Evolutionary conservation across 495 filamentous ascomycete species (phyloP).

Genomic region (Neurospora intermedia): DNA sequence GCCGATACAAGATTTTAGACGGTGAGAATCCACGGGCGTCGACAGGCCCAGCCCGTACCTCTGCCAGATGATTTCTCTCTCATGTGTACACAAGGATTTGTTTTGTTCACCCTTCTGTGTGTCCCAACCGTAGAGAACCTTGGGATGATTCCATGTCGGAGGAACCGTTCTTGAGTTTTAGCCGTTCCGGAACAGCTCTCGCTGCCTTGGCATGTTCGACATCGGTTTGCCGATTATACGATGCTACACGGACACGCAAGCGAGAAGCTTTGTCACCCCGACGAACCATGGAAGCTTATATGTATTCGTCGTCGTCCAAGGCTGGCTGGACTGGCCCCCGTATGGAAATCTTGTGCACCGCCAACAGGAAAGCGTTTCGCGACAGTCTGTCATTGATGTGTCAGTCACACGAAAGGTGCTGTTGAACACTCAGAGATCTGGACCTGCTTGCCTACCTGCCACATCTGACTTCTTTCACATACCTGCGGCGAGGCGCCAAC

Average conservation of each 20-base stretch:
- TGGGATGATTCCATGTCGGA: background rate
- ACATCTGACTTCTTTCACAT: background rate
- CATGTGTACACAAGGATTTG: background rate
- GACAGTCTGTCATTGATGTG: background rate
- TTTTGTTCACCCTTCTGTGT: background rate
- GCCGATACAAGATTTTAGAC: slow-evolving; percentile 1
- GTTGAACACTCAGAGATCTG: background rate
- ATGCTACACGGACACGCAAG: background rate
- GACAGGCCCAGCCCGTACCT: background rate
- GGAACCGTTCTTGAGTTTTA: background rate
- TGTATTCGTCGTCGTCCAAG: background rate
- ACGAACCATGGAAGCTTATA: background rate
- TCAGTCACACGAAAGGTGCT: background rate
- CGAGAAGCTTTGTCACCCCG: background rate
- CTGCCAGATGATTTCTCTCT: slow-evolving; percentile 2
- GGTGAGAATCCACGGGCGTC: background rate
- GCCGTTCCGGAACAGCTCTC: background rate
- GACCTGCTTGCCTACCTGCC: background rate
- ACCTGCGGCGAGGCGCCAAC: background rate
- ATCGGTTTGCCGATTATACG: background rate
- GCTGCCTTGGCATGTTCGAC: background rate
- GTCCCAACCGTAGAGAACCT: background rate
- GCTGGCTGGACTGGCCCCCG: background rate
- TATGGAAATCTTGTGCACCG: background rate
- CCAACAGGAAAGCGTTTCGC: background rate